Conservation (phyloP, 176 grass and related monocot species). For the Rhynchospora tenuis region DNA sequence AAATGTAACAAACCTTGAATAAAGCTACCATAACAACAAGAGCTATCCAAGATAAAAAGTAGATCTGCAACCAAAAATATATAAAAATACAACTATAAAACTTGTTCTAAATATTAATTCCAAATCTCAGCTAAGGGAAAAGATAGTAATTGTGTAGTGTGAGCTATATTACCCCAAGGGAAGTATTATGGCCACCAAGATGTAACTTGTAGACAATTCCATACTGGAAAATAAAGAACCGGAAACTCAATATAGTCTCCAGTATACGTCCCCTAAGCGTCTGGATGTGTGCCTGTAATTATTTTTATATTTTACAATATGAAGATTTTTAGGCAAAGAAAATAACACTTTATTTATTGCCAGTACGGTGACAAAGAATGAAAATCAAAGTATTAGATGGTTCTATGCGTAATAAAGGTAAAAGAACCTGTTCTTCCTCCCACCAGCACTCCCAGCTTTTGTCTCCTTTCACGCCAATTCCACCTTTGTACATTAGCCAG, state of each 20-base stretch:
- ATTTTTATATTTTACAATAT: background rate
- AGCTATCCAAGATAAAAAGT: slow-evolving; percentile 88
- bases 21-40: slow-evolving; percentile 63
- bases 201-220: slow-evolving; percentile 94
- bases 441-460: slow-evolving; percentile 96
- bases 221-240: slow-evolving; percentile 91
- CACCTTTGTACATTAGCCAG: slow-evolving; percentile 97
- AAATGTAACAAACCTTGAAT: slow-evolving; percentile 63
- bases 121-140: background rate
- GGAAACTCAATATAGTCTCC: slow-evolving; percentile 79
- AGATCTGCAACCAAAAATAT: slow-evolving; percentile 49
- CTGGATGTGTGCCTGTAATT: slow-evolving; percentile 63
- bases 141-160: background rate
- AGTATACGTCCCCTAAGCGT: slow-evolving; percentile 76
- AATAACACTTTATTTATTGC: background rate
- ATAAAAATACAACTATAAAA: slow-evolving; percentile 15
- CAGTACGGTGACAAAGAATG: background rate
- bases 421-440: slow-evolving; percentile 76
- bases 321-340: background rate
- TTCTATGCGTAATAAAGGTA: background rate
- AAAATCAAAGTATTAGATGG: background rate
- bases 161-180: slow-evolving; percentile 59
- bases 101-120: background rate
- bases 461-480: slow-evolving; percentile 89
- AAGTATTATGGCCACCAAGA: slow-evolving; percentile 54